Conservation (phyloP, 495 filamentous ascomycete genomes). For the Penicillium argentinense region DNA sequence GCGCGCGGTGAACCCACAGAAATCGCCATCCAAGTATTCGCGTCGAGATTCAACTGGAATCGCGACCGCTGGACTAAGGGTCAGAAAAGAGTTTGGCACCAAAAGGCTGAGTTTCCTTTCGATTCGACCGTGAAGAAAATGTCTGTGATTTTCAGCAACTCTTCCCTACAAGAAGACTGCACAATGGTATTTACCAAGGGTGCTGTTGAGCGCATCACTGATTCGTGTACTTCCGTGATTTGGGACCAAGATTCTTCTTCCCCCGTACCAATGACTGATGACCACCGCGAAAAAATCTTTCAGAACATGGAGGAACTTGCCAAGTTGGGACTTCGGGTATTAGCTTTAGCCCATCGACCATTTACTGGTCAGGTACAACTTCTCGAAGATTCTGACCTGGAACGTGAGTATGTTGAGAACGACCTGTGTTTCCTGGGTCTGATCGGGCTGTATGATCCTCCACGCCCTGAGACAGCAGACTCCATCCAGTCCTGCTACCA, state of each 20-base stretch:
- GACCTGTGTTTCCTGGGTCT: slow-evolving; percentile 65
- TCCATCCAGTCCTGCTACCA: slow-evolving; percentile 62
- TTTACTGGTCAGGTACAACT: slow-evolving; percentile 33
- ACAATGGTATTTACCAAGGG: no score
- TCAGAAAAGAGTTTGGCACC: slow-evolving; percentile 51
- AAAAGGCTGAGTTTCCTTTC: slow-evolving; percentile 64
- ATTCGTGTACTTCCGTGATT: slow-evolving; percentile 58
- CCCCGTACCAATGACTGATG: slow-evolving; percentile 41
- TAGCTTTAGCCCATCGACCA: slow-evolving; percentile 57
- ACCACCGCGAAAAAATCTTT: slow-evolving; percentile 49
- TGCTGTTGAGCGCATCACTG: slow-evolving; percentile 74
- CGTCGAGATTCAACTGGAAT: slow-evolving; percentile 60
- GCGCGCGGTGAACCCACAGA: slow-evolving; percentile 68
- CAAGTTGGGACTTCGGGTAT: slow-evolving; percentile 62
- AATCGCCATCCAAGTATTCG: slow-evolving; percentile 69
- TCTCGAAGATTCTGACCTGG: slow-evolving; percentile 45
- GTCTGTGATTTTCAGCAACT: slow-evolving; percentile 58
- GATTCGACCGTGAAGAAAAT: slow-evolving; percentile 69
- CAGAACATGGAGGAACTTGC: slow-evolving; percentile 65
- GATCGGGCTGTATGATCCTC: slow-evolving; percentile 73
- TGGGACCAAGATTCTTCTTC: slow-evolving; percentile 35
- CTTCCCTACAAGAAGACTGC: slow-evolving; percentile 17
- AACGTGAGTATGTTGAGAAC: slow-evolving; percentile 57
- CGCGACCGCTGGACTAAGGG: slow-evolving; percentile 50
- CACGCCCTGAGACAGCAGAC: slow-evolving; percentile 50